Percentiles rank a stretch among this genome's conserved stretches.
Evolutionary conservation across 768 basidiomycete genomes (phyloP).

Genomic region (Phylloporus arenicola): DNA sequence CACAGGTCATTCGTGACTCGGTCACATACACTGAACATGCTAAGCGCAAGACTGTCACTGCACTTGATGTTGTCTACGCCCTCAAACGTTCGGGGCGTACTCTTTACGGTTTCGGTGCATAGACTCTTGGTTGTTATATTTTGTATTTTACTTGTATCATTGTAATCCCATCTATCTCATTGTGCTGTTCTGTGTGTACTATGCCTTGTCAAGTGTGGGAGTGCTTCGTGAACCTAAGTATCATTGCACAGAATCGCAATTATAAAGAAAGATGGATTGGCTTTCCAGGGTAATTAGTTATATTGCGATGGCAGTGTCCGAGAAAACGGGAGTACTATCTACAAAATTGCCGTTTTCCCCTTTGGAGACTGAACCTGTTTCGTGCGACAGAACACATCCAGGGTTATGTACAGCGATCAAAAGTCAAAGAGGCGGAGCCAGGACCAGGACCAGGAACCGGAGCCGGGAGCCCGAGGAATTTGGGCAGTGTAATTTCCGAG

Average conservation of each 20-base stretch:
- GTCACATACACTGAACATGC: slow-evolving; percentile 94
- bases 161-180: slow-evolving; percentile 17
- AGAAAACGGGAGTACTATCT: too few relatives aligned
- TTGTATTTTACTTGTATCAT: slow-evolving; percentile 27
- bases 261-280: too few relatives aligned
- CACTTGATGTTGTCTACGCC: slow-evolving; percentile 77
- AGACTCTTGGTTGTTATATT: slow-evolving; percentile 15
- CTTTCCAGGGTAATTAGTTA: too few relatives aligned
- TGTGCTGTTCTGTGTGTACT: not conserved
- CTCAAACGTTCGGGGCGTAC: slow-evolving; percentile 73
- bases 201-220: too few relatives aligned
- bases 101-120: slow-evolving; percentile 79
- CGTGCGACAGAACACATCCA: not conserved
- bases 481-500: not conserved
- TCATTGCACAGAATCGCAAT: too few relatives aligned
- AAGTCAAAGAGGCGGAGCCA: not conserved
- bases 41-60: slow-evolving; percentile 83
- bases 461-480: not conserved
- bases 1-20: slow-evolving; percentile 83
- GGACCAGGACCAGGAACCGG: not conserved
- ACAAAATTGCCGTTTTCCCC: too few relatives aligned
- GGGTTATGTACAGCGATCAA: too few relatives aligned
- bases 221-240: too few relatives aligned
- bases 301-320: too few relatives aligned
- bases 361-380: not conserved